Percentiles rank a stretch among this genome's conserved stretches.
phyloP scores from a whole-genome alignment of 805 yeast genomes.

The Candida ulmi region DNA sequence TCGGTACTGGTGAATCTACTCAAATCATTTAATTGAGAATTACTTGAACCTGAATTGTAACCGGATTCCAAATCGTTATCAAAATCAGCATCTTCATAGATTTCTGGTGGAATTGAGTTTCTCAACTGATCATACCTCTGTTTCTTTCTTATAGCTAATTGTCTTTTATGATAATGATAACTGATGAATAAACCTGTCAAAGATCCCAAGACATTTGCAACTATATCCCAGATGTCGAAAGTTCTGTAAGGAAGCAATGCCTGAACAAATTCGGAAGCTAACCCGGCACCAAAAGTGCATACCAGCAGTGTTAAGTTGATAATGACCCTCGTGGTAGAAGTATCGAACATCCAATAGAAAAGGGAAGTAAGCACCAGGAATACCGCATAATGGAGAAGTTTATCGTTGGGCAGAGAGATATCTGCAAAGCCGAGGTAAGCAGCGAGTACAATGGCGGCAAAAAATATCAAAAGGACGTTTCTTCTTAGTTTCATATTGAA shows the following conservation, averaged over 20 bases:
- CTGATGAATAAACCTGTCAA: conserved; percentile 11
- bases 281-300: conserved; percentile 42
- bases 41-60: conserved; percentile 5
- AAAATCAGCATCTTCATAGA: conserved; percentile 16
- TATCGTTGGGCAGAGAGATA: conserved; percentile 43
- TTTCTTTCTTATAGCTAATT: conserved; percentile 18
- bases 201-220: conserved; percentile 28
- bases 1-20: conserved; percentile 20
- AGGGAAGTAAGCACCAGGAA: conserved; percentile 43
- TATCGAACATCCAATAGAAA: conserved; percentile 40
- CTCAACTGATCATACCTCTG: conserved; percentile 21
- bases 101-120: conserved; percentile 21
- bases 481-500: conserved; percentile 18
- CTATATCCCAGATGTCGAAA: conserved; percentile 46
- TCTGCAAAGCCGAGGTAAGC: conserved; percentile 25
- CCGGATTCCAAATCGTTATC: conserved; percentile 19
- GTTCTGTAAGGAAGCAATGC: conserved; percentile 37
- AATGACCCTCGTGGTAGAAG: conserved; percentile 27
- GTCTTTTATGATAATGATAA: conserved; percentile 16
- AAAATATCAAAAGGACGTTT: conserved; percentile 30
- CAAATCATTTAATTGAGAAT: conserved; percentile 13
- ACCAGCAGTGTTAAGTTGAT: conserved; percentile 31
- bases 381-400: conserved; percentile 41
- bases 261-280: conserved; percentile 49
- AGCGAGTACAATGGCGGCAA: conserved; percentile 26